These are phyloP conservation scores for Exophiala xenobiotica DNA, from an alignment of 2,329 filamentous ascomycete species.

Conservation along the genomic window DNA sequence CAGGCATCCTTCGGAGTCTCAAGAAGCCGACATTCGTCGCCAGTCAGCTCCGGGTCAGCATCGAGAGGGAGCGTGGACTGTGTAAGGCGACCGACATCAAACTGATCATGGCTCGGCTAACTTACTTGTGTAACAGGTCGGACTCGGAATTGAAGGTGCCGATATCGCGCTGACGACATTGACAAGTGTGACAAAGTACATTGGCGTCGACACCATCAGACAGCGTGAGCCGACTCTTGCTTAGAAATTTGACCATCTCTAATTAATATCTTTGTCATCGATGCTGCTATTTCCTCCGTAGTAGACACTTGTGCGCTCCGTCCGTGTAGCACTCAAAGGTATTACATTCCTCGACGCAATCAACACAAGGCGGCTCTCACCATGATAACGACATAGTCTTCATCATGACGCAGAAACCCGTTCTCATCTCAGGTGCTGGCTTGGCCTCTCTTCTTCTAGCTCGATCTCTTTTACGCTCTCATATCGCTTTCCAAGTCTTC, in stretches of 20 bases:
- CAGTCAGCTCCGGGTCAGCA: too few relatives aligned
- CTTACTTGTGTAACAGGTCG: too few relatives aligned
- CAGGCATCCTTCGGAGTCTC: too few relatives aligned
- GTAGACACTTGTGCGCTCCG: too few relatives aligned
- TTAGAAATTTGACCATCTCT: not conserved
- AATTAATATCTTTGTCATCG: not conserved
- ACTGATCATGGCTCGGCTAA: too few relatives aligned
- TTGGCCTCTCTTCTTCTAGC: slow-evolving; percentile 40
- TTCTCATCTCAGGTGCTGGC: slow-evolving; percentile 41
- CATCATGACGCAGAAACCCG: slow-evolving; percentile 21
- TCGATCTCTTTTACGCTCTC: slow-evolving; percentile 35
- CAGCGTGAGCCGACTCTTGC: not conserved
- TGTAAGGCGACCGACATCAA: too few relatives aligned
- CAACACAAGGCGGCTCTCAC: not conserved
- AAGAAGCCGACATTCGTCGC: too few relatives aligned
- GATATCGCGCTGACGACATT: not conserved
- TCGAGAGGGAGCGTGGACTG: too few relatives aligned
- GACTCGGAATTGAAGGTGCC: too few relatives aligned
- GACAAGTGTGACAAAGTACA: not conserved
- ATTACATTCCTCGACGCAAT: too few relatives aligned
- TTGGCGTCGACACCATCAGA: not conserved
- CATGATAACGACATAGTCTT: not conserved
- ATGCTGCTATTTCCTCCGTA: too few relatives aligned
- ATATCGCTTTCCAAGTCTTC: slow-evolving; percentile 40
- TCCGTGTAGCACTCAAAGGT: too few relatives aligned